These are phyloP conservation scores for Geoglossum glabrum DNA, from an alignment of 495 filamentous ascomycete genomes.

Conservation along the genomic window DNA sequence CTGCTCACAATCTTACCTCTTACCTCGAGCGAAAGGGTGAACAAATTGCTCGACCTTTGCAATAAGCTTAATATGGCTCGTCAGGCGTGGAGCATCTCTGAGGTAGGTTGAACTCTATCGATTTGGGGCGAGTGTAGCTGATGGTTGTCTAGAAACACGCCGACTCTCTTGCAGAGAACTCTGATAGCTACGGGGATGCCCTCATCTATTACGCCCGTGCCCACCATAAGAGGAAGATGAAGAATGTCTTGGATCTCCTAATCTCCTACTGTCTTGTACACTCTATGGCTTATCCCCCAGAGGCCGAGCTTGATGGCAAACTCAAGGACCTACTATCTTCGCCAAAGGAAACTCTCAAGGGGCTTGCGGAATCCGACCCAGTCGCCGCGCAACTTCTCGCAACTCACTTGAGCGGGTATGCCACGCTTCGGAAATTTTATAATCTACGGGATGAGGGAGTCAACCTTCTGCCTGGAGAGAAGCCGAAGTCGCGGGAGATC, in stretches of 20 bases:
- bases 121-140: background rate
- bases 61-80: conserved; percentile 46
- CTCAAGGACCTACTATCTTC: conserved; percentile 44
- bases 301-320: conserved; percentile 42
- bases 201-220: conserved; percentile 75
- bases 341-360: conserved; percentile 41
- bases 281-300: conserved; percentile 55
- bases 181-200: conserved; percentile 57
- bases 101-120: conserved; percentile 34
- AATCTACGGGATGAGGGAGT: conserved; percentile 54
- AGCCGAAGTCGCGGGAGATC: conserved; percentile 24
- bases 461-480: conserved; percentile 19
- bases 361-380: conserved; percentile 42
- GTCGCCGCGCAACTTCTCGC: conserved; percentile 65
- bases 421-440: conserved; percentile 71
- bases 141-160: conserved; percentile 45
- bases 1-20: conserved; percentile 44
- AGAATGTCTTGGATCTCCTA: conserved; percentile 63
- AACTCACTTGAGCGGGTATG: conserved; percentile 74
- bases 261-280: conserved; percentile 71
- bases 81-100: conserved; percentile 51
- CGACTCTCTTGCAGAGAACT: conserved; percentile 40
- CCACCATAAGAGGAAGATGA: conserved; percentile 50
- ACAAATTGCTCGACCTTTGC: conserved; percentile 53
- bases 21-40: conserved; percentile 41